A percentile compares a stretch with the other conserved stretches of the same genome.
phyloP scores from a whole-genome alignment of 441 rosid species.

The Geranium incanum region DNA sequence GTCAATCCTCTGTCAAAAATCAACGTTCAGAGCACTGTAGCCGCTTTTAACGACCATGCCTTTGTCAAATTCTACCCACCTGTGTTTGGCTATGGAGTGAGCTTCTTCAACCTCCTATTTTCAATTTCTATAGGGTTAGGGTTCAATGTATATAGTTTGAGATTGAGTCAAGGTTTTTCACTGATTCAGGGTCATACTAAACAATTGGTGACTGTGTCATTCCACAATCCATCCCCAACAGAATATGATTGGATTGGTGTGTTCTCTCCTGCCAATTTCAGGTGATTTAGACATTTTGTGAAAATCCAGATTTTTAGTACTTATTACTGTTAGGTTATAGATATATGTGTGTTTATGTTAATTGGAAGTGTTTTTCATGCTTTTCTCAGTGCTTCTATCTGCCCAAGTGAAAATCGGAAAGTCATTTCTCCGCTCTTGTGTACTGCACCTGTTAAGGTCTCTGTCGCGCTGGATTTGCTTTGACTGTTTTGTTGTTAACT shows the following conservation, averaged over 20 bases:
- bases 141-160: background rate
- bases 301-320: background rate
- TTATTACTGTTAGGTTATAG: background rate
- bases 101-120: background rate
- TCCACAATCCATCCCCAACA: slow-evolving; percentile 44
- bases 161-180: background rate
- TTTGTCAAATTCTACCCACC: background rate
- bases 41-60: background rate
- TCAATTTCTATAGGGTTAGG: background rate
- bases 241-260: slow-evolving; percentile 82
- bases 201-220: slow-evolving; percentile 50
- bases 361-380: background rate
- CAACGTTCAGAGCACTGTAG: background rate
- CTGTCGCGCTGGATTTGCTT: background rate
- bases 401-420: slow-evolving; percentile 42
- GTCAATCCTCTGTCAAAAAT: slow-evolving; percentile 1
- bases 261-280: slow-evolving; percentile 80
- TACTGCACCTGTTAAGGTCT: slow-evolving; percentile 74
- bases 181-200: slow-evolving; percentile 49
- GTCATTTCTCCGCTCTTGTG: slow-evolving; percentile 49
- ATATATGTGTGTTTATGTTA: slow-evolving; percentile 3
- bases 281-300: slow-evolving; percentile 26
- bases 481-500: background rate
- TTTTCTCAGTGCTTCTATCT: slow-evolving; percentile 44
- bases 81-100: slow-evolving; percentile 2